Evolutionary conservation across 257 asterid genomes (phyloP), one percentile per base, ranked within the genome.

Genomic region (Paulownia fortunei): DNA sequence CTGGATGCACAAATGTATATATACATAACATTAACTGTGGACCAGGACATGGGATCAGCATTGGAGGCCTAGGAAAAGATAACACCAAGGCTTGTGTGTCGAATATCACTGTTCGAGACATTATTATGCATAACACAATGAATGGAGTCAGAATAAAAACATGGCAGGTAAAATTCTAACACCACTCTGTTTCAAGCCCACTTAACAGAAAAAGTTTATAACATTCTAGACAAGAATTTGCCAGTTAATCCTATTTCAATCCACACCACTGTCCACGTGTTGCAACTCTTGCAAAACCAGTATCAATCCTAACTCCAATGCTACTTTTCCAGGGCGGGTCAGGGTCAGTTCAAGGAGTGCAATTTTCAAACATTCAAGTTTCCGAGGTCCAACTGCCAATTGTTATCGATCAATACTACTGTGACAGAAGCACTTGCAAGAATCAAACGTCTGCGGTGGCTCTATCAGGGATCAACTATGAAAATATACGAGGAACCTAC

Each of bases 11-110:
- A 19, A 87, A 88, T 9, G 92, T 94, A 27, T 89, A 87, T 77
- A 69, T 94, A 73, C 97, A 87, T 61, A 84, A 94, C 46, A 62
- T 94, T n/a, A 88, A 85, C 60, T 92, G 98, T 44, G 98, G 98
- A 15, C 97, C 98, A 1, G 99, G 99, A 21, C 98, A 95, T 58
- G 99, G 99, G 32, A 95, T 95, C 78, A 95, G 99, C 82, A 95
- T 95, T 18, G 99, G 99, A 63, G 89, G 97, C 23, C 89, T 95
- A 19, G 99, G 99, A 24, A 95, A 84, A 63, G 97, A 88, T 16
- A 88, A 88, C 86, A 90, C 94, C 5, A 93, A 88, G 81, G 99
- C 98, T 4, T 93, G 99, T 39, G 99, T 93, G 2, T 95, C 99
- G 5, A 95, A 95, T 32, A 86, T 92, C 81, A 94, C 98, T 0